Conservation (phyloP, 2,329 filamentous ascomycete species). For the Fonsecaea pedrosoi region DNA sequence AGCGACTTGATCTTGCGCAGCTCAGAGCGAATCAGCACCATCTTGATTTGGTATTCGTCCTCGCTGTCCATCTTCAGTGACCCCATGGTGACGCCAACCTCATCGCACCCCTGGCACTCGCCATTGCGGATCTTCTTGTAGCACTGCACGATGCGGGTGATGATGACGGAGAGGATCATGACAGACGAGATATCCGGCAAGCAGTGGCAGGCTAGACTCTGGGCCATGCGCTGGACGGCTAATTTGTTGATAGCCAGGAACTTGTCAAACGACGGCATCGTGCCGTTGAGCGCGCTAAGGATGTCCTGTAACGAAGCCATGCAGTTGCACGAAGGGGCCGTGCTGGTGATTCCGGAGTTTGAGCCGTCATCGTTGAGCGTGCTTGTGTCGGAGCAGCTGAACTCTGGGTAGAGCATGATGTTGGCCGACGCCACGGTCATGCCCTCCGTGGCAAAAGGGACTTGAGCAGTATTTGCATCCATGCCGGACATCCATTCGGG, state of each 20-base stretch:
- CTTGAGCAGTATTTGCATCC: background rate
- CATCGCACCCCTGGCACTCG: background rate
- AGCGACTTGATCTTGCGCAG: slow-evolving; percentile 11
- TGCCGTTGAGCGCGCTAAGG: slow-evolving; percentile 5
- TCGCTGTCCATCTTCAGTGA: slow-evolving; percentile 12
- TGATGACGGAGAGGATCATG: slow-evolving; percentile 10
- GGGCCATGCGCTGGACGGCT: slow-evolving; percentile 5
- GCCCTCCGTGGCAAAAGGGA: background rate
- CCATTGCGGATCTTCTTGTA: slow-evolving; percentile 12
- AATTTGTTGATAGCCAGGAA: slow-evolving; percentile 14
- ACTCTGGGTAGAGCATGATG: slow-evolving; percentile 1
- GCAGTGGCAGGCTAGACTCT: slow-evolving; percentile 5
- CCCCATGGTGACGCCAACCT: slow-evolving; percentile 10
- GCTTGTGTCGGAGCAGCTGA: slow-evolving; percentile 8
- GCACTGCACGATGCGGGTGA: slow-evolving; percentile 13
- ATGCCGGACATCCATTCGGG: slow-evolving; percentile 13
- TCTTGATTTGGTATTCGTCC: slow-evolving; percentile 16
- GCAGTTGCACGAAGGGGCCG: slow-evolving; percentile 1
- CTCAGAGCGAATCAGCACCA: slow-evolving; percentile 12
- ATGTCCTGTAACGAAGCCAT: slow-evolving; percentile 5
- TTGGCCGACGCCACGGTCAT: background rate
- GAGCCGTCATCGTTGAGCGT: slow-evolving; percentile 3
- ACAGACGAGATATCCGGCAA: slow-evolving; percentile 7
- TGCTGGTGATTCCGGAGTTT: background rate
- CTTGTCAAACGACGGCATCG: slow-evolving; percentile 11